Conservation (phyloP, 208 protist genomes). For the Leptomonas pyrrhocoris region DNA sequence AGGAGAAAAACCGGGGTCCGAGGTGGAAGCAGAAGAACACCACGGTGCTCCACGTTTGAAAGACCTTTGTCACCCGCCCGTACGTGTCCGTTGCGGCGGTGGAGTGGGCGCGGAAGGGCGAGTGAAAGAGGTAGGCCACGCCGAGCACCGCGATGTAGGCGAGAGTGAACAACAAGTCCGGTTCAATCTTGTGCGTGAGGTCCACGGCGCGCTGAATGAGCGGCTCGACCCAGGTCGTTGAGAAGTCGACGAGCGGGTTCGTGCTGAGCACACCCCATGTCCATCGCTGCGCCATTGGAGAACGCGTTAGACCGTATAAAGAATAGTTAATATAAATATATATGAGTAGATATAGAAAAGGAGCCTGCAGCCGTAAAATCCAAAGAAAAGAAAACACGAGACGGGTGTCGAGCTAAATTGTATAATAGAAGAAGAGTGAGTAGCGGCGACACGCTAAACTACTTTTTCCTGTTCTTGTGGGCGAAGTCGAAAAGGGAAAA, state of each 20-base stretch:
- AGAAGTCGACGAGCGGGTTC: constrained; percentile 35
- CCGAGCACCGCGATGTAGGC: constrained; percentile 50
- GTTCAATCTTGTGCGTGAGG: constrained; percentile 26
- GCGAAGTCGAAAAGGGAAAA: too few species aligned
- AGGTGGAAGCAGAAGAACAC: constrained; percentile 67
- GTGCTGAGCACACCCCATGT: constrained; percentile 12
- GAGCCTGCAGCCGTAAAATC: too few species aligned
- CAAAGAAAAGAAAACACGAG: too few species aligned
- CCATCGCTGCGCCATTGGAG: constrained; percentile 6
- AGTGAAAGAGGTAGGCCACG: constrained; percentile 76
- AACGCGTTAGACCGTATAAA: not conserved
- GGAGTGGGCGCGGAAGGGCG: constrained; percentile 69
- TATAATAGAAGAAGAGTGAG: too few species aligned
- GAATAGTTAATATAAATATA: too few species aligned
- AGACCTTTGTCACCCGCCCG: constrained; percentile 60
- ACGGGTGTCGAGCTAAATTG: too few species aligned
- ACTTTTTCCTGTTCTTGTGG: too few species aligned
- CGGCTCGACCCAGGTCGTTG: constrained; percentile 27
- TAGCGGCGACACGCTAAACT: too few species aligned
- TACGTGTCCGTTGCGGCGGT: constrained; percentile 56
- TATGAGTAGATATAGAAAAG: too few species aligned
- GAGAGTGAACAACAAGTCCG: constrained; percentile 47
- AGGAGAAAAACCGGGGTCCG: constrained; percentile 45
- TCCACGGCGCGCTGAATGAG: constrained; percentile 27
- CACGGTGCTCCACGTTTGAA: constrained; percentile 65